These are phyloP conservation scores for Stipa capillata DNA, from an alignment of 176 grass and related monocot species.

Conservation along the genomic window DNA sequence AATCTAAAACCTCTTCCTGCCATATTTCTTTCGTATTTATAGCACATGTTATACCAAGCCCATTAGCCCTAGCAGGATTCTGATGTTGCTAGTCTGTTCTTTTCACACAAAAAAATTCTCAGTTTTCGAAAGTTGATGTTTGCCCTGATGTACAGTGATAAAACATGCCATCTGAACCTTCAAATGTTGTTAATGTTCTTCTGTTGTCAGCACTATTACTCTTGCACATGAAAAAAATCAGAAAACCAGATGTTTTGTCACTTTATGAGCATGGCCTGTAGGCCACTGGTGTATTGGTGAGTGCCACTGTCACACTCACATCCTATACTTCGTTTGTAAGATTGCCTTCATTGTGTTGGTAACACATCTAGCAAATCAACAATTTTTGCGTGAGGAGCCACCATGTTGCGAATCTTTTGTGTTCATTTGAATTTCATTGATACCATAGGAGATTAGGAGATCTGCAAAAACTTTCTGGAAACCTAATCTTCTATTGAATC, in stretches of 20 bases:
- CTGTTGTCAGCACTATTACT: background rate
- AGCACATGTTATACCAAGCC: background rate
- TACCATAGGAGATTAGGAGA: background rate
- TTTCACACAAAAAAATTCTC: background rate
- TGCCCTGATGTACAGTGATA: slow-evolving; percentile 4
- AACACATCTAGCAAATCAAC: background rate
- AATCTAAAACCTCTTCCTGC: background rate
- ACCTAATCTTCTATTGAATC: background rate
- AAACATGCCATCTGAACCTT: slow-evolving; percentile 18
- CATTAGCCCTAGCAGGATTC: background rate
- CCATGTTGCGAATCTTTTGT: background rate
- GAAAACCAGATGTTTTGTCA: background rate
- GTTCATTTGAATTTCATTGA: slow-evolving; percentile 5
- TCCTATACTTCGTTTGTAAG: background rate
- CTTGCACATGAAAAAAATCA: slow-evolving; percentile 21
- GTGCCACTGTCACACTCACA: background rate
- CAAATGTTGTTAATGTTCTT: slow-evolving; percentile 5
- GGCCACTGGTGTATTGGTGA: background rate
- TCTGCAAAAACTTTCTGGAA: background rate
- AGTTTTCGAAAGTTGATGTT: background rate
- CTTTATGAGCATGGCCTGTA: background rate
- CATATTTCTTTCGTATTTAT: background rate
- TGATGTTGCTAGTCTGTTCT: background rate
- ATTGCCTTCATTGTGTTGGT: background rate
- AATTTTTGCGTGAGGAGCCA: background rate